Conservation (phyloP, 306 rosid species). For the Abrus pulchellus region DNA sequence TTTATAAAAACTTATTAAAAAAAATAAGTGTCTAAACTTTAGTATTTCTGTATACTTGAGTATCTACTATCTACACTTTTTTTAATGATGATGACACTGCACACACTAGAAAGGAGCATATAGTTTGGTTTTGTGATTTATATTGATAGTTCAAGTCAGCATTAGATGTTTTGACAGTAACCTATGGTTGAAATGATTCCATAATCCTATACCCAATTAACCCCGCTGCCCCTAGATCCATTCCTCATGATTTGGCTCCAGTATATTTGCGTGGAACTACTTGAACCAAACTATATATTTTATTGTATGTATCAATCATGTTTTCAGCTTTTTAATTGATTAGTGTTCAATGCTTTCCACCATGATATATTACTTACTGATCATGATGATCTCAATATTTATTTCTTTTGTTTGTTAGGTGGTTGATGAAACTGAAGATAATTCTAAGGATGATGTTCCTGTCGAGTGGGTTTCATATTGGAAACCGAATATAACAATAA, state of each 20-base stretch:
- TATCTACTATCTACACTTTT: no score
- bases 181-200: conserved; percentile 1
- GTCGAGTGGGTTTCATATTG: conserved; percentile 87
- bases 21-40: no score
- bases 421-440: conserved; percentile 67
- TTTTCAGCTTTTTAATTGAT: conserved; percentile 26
- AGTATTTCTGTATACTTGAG: no score
- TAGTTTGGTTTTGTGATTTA: neutral
- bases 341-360: conserved; percentile 24
- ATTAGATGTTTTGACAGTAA: conserved; percentile 10
- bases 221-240: conserved; percentile 6
- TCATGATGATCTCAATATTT: conserved; percentile 42
- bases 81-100: no score
- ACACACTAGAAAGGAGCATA: neutral
- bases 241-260: conserved; percentile 21
- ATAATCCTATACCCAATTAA: neutral
- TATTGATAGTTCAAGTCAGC: neutral
- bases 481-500: conserved; percentile 92
- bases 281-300: neutral
- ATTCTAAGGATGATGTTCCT: conserved; percentile 70
- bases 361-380: conserved; percentile 1
- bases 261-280: conserved; percentile 15
- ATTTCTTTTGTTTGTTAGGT: conserved; percentile 62
- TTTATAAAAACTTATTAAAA: no score
- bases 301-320: neutral